These are phyloP conservation scores for Physaria fendleri DNA, from an alignment of 345 rosid species.

Conservation along the genomic window DNA sequence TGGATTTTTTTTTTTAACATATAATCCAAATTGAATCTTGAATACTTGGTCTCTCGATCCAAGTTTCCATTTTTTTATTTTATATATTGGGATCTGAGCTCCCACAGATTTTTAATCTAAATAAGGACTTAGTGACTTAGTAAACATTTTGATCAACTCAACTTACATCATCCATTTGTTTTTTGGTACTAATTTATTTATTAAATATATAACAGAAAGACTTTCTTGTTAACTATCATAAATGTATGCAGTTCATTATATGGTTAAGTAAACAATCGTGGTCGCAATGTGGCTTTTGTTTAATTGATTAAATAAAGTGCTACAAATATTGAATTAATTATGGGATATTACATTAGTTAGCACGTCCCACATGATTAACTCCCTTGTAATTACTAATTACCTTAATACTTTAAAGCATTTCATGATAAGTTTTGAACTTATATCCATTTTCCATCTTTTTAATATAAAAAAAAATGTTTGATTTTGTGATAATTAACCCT, in stretches of 20 bases:
- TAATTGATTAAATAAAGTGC: constrained; percentile 7
- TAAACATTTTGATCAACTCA: constrained; percentile 29
- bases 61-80: background rate
- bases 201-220: background rate
- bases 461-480: background rate
- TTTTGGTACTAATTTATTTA: background rate
- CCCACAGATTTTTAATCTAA: background rate
- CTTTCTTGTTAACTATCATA: constrained; percentile 5
- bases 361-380: constrained; percentile 2
- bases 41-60: constrained; percentile 16
- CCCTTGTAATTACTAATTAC: background rate
- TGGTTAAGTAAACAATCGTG: constrained; percentile 29
- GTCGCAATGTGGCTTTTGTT: constrained; percentile 30
- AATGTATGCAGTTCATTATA: constrained; percentile 26
- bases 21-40: constrained; percentile 19
- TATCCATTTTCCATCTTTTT: background rate
- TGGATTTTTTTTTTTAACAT: too few relatives aligned
- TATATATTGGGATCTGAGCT: constrained; percentile 31
- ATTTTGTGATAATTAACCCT: background rate
- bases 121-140: background rate
- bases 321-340: background rate
- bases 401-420: background rate
- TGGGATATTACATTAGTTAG: constrained; percentile 5
- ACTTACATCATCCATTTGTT: constrained; percentile 25
- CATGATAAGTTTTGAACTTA: background rate